Conservation (phyloP, 148 eudicot genomes). For the Fagopyrum tataricum region DNA sequence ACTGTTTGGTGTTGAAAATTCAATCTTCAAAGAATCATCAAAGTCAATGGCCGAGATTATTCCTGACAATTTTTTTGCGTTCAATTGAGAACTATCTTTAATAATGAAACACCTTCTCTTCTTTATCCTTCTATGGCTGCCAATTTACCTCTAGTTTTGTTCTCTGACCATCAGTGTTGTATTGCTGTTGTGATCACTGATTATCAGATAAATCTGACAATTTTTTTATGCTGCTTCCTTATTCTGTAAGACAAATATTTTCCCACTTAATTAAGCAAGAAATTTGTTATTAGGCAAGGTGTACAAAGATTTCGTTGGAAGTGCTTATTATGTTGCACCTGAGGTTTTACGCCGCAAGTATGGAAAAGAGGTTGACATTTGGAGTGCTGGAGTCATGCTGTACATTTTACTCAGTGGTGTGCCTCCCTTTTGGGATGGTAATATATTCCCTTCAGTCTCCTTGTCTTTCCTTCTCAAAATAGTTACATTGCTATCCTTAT, state of each 20-base stretch:
- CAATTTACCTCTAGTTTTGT: background rate
- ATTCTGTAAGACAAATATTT: background rate
- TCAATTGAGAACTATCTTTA: background rate
- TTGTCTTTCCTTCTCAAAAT: background rate
- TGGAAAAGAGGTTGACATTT: constrained; percentile 77
- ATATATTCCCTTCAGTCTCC: constrained; percentile 7
- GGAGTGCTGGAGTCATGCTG: constrained; percentile 96
- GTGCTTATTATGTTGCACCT: constrained; percentile 94
- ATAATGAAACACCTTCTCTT: background rate
- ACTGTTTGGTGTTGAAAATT: background rate
- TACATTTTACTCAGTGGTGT: constrained; percentile 92
- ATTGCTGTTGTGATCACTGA: background rate
- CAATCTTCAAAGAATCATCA: background rate
- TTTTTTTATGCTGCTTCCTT: background rate
- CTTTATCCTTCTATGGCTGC: background rate
- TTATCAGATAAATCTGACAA: background rate
- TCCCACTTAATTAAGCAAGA: background rate
- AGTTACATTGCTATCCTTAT: background rate
- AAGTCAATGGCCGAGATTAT: background rate
- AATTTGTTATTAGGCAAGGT: constrained; percentile 49
- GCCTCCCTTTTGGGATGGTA: constrained; percentile 98
- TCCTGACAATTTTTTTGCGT: background rate
- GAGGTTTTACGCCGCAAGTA: constrained; percentile 78
- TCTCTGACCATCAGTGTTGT: background rate
- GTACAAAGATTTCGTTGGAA: constrained; percentile 81